phyloP scores from a whole-genome alignment of 2,329 filamentous ascomycete species.

The Hirsutella rhossiliensis region DNA sequence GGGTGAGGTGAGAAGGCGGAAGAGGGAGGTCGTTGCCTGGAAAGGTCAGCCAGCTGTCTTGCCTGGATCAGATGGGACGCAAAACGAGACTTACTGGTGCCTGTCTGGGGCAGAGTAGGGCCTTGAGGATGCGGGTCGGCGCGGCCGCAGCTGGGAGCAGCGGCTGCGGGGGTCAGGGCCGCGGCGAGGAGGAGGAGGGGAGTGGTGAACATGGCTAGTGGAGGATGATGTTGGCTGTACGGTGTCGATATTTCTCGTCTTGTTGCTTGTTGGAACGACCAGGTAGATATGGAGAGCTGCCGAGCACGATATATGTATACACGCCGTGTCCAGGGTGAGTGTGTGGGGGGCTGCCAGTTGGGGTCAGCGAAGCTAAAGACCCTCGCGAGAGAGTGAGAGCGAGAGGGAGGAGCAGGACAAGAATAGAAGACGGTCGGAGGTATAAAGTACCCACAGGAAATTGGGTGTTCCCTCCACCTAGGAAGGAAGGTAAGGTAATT shows the following conservation, averaged over 20 bases:
- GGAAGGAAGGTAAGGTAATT: background rate
- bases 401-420: too few relatives aligned
- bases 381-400: too few relatives aligned
- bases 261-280: background rate
- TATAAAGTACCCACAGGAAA: background rate
- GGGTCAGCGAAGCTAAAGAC: too few relatives aligned
- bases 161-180: constrained; percentile 8
- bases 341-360: too few relatives aligned
- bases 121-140: background rate
- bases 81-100: constrained; percentile 20
- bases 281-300: too few relatives aligned
- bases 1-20: constrained; percentile 22
- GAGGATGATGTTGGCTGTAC: background rate
- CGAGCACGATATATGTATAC: too few relatives aligned
- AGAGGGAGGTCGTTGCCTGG: constrained; percentile 31
- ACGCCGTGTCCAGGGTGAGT: too few relatives aligned
- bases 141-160: background rate
- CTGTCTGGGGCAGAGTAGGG: constrained; percentile 25
- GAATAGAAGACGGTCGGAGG: too few relatives aligned
- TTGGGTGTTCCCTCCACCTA: background rate
- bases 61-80: background rate
- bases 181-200: constrained; percentile 20
- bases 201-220: constrained; percentile 19
- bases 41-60: constrained; percentile 3
- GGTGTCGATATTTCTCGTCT: background rate